These are phyloP conservation scores for Cladophialophora psammophila DNA, from an alignment of 2,329 filamentous ascomycete species.

Conservation along the genomic window DNA sequence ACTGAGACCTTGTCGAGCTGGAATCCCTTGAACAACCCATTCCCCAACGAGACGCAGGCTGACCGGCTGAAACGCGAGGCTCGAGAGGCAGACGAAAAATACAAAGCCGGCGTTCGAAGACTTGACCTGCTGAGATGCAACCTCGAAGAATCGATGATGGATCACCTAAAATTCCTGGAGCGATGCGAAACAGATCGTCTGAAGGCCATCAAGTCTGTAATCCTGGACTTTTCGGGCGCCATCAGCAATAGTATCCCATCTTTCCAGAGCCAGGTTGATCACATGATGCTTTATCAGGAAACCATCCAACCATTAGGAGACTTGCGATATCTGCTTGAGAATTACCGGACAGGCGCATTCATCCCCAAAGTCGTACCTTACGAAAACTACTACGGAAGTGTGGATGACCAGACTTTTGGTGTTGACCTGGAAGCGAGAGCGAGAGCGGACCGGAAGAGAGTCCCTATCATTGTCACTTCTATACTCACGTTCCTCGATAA, in stretches of 20 bases:
- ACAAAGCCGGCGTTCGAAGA: slow-evolving; percentile 84
- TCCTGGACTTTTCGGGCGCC: slow-evolving; percentile 95
- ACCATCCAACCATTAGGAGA: slow-evolving; percentile 94
- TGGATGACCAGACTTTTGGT: slow-evolving; percentile 97
- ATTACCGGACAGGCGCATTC: slow-evolving; percentile 93
- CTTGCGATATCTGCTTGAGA: slow-evolving; percentile 91
- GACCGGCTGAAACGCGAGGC: slow-evolving; percentile 89
- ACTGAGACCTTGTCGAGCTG: slow-evolving; percentile 90
- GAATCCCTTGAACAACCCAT: slow-evolving; percentile 87
- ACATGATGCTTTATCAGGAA: slow-evolving; percentile 99
- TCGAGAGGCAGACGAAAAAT: slow-evolving; percentile 87
- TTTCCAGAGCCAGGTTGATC: slow-evolving; percentile 92
- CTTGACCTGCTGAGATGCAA: slow-evolving; percentile 91
- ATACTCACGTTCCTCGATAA: slow-evolving; percentile 95
- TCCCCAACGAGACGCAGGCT: slow-evolving; percentile 91
- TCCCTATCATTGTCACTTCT: slow-evolving; percentile 89
- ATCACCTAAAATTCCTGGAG: slow-evolving; percentile 94
- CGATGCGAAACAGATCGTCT: slow-evolving; percentile 94
- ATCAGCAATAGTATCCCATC: slow-evolving; percentile 98
- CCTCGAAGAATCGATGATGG: slow-evolving; percentile 92
- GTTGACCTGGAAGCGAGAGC: slow-evolving; percentile 97
- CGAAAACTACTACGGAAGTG: slow-evolving; percentile 98
- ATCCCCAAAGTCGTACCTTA: slow-evolving; percentile 90
- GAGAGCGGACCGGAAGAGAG: slow-evolving; percentile 91
- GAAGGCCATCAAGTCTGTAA: slow-evolving; percentile 97